These are phyloP conservation scores for Geotrichum reessii DNA, from an alignment of 1,139 yeast genomes.

Conservation along the genomic window DNA sequence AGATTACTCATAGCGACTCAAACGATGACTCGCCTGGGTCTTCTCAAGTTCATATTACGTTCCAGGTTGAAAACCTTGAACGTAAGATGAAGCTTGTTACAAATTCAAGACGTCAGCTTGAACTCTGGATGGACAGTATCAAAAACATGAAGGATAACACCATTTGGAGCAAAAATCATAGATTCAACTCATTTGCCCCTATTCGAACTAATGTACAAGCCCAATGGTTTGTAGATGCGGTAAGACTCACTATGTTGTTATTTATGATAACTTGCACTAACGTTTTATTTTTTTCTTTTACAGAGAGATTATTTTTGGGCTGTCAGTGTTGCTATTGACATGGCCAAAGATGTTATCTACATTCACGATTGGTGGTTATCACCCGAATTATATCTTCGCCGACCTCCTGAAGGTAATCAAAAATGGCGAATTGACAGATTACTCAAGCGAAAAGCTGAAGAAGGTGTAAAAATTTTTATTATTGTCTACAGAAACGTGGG, in stretches of 20 bases:
- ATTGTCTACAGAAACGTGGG: constrained; percentile 96
- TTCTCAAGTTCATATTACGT: constrained; percentile 36
- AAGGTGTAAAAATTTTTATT: constrained; percentile 90
- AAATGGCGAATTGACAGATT: constrained; percentile 89
- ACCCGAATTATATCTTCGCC: constrained; percentile 84
- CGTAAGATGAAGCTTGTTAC: constrained; percentile 72
- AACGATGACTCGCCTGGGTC: constrained; percentile 11
- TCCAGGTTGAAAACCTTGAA: constrained; percentile 74
- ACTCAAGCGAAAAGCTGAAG: constrained; percentile 82
- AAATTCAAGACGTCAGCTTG: constrained; percentile 62
- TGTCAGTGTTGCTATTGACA: constrained; percentile 79
- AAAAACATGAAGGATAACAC: constrained; percentile 62
- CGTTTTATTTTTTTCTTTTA: constrained; percentile 31
- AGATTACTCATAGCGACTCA: constrained; percentile 36
- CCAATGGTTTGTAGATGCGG: constrained; percentile 94
- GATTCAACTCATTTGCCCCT: constrained; percentile 93
- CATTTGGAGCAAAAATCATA: constrained; percentile 63
- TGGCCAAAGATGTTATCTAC: constrained; percentile 91
- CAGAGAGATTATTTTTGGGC: constrained; percentile 86
- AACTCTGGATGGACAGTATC: constrained; percentile 72
- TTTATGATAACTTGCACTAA: not conserved
- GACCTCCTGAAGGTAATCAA: constrained; percentile 95
- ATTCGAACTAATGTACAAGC: constrained; percentile 78
- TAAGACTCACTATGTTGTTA: constrained; percentile 8
- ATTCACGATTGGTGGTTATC: constrained; percentile 99